Evolutionary conservation across 176 grass and related monocot genomes (phyloP), one percentile per base, ranked within the genome.

Genomic region (Calamus simplicifolius): DNA sequence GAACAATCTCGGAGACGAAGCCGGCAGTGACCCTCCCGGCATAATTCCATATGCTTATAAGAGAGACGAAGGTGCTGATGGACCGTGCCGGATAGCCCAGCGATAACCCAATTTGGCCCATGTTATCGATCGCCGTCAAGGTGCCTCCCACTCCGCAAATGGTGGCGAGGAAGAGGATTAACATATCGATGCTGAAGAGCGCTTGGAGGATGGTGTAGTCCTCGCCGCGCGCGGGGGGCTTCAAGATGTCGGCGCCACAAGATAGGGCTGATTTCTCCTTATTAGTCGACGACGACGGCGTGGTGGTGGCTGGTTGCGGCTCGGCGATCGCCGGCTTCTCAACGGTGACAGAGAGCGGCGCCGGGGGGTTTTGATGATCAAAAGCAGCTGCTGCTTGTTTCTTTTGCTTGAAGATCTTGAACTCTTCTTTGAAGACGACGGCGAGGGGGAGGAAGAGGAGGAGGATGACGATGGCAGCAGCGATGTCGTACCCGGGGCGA

Each of bases 41-140:
- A 76, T 95, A 95, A 85, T 88, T 95, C 85, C 89, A 95, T 69
- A 95, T 88, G 71, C 89, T 95, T 75, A 95, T 77, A 3, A 95
- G 81, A 0, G 89, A 85, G 15, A 88, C 89, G 66, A 95, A 81
- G 25, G 83, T 96, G 81, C 73, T 89, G 54, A 96, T 82, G 75
- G 78, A 88, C 58, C 82, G 81, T 5, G 56, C 29, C 13, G 83
- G 80, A 77, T 96, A 90, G 0, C 83, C 83, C 7, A 96, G 64
- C 5, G 91, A 96, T 50, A 87, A 80, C 0, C 86, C 91, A 57
- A 96, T 96, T 73, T 96, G 86, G 4, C 83, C 91, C 91, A 90
- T 96, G 83, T 96, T 90, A 77, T 96, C 91, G 65, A 96, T 96
- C 16, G 91, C 91, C 0, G 91, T 90, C 48, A 87, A 64, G 18